phyloP scores from a whole-genome alignment of 352 stramenopile genomes.

The Globisporangium splendens region DNA sequence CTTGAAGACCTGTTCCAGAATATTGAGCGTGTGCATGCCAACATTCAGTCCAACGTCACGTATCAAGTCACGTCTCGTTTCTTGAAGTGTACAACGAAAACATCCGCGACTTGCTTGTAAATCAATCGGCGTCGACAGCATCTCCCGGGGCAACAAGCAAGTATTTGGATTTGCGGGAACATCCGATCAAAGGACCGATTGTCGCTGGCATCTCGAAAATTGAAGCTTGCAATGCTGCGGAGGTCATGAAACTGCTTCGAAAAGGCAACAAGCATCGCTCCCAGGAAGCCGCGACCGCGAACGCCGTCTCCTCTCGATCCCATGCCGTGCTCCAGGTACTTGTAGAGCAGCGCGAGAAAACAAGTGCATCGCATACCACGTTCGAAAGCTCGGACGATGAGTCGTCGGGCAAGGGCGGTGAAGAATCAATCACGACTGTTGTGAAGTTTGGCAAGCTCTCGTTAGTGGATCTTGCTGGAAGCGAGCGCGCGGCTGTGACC shows the following conservation, averaged over 20 bases:
- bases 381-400: conserved; percentile 6
- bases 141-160: conserved; percentile 15
- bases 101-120: conserved; percentile 85
- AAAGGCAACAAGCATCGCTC: conserved; percentile 85
- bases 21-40: conserved; percentile 38
- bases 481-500: conserved; percentile 87
- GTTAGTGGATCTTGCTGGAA: conserved; percentile 89
- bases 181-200: conserved; percentile 78
- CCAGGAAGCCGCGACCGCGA: conserved; percentile 86
- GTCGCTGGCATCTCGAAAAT: conserved; percentile 87
- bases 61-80: conserved; percentile 86
- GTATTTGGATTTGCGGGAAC: conserved; percentile 81
- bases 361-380: conserved; percentile 9
- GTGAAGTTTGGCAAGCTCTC: conserved; percentile 88
- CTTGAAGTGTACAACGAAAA: conserved; percentile 94
- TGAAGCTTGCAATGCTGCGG: conserved; percentile 60
- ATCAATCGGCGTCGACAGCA: conserved; percentile 10
- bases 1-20: conserved; percentile 84
- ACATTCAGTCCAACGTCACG: conserved; percentile 23
- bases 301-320: conserved; percentile 84
- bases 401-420: background rate
- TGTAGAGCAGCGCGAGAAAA: conserved; percentile 65
- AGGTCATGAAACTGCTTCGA: conserved; percentile 87
- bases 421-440: conserved; percentile 21
- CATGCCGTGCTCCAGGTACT: conserved; percentile 88